Evolutionary conservation across 768 basidiomycete genomes (phyloP), one percentile per base, ranked within the genome.

Genomic region (Russula vinacea): DNA sequence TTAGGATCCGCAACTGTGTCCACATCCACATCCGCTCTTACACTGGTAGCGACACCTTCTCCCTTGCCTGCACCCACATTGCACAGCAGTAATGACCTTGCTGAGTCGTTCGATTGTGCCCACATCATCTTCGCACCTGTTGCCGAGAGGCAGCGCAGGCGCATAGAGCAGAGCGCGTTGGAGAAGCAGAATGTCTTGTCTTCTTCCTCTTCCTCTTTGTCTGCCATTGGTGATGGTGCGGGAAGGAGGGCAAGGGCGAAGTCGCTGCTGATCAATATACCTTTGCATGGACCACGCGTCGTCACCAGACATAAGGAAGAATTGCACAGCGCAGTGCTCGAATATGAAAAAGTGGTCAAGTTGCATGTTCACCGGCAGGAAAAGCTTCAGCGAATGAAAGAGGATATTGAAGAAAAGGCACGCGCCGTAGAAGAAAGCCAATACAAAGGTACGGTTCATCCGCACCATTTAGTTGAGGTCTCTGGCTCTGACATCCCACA

Each of bases 271-370:
- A 89, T 92, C 73, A 90, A 85, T 71, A 90, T 94, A 62, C 89
- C 90, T 11, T 76, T 94, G 67, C 90, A 92, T 74, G 92, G 92
- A 0, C 91, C 92, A 39, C 81, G 90, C 7, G 92, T 94, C 52
- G 79, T 91, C 11, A 73, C 77, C 19, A 78, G 78, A 57, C 80
- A 89, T 2, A 89, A 91, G 68, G 85, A 86, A 47, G 89, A 90
- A 69, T 75, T 92, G 40, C 81, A 87, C 1, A 75, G 80, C 22
- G 78, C 86, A 42, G 83, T 90, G 24, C 78, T 80, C 71, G 81
- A 84, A 70, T 81, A 88, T 37, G 89, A 91, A 72, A 84, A 84
- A 56, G 88, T 90, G 70, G 85, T 91, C 4, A 84, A 83, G 2
- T 74, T 73, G 33, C 84, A 85, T 7, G 89, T 89, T 78, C 75